Evolutionary conservation across 306 rosid genomes (phyloP), one percentile per base, ranked within the genome.

Genomic region (Macrotyloma uniflorum): DNA sequence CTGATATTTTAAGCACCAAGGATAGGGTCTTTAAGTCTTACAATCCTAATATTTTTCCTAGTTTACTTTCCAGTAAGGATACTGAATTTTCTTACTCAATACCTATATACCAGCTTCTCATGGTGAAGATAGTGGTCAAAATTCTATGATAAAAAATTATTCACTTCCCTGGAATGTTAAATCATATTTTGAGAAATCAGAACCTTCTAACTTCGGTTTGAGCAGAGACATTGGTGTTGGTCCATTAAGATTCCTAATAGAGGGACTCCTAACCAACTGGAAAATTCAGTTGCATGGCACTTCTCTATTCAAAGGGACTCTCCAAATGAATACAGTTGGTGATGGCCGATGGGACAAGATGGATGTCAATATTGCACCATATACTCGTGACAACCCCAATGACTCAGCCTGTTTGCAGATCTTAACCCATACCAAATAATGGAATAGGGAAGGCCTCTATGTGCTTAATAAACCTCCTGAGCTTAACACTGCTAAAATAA

Each of bases 401-500:
- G 97, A 95, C 74, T 26, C 92, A 83, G 69, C 80, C 96, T 88
- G 55, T 95, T 91, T 84, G 90, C 96, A 0, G 98, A 95, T 70
- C 95, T 92, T 79, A 92, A 91, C 72, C 96, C 98, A 19, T 92
- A 92, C 85, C 94, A 75, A 82, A 88, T 95, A 72, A 94, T 86
- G 97, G 98, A 83, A 89, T 89, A 33, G 90, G 92, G 72, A 94
- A 89, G 86, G 73, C 90, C 73, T 73, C 84, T 72, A n/a, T n/a
- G 79, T 84, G 43, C 89, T 83, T 74, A 86, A 89, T 79, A 92
- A 88, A 81, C 82, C 71, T 68, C 91, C 86, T 65, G 97, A 88
- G 77, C 84, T 83, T 58, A 89, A 83, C 63, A 82, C 82, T 81
- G 59, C 77, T 5, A 86, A 78, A 77, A 82, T 67, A 90, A 85